A percentile compares a stretch with the other conserved stretches of the same genome.
phyloP scores from a whole-genome alignment of 1,284 basidiomycete genomes.

The Sporisorium iseilematis-ciliati region DNA sequence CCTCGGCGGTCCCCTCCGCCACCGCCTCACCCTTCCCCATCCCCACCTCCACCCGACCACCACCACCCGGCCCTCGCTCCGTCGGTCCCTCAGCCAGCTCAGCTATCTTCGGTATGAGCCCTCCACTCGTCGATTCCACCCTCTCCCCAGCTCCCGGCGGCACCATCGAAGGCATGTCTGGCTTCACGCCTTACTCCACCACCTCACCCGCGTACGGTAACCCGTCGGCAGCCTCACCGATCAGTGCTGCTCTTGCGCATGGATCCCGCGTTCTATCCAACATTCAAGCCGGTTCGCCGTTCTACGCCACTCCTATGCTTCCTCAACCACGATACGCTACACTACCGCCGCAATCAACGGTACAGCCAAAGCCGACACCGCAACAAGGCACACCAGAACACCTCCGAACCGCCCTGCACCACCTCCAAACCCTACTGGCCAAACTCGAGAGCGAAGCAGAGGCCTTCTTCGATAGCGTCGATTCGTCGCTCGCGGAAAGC shows the following conservation, averaged over 20 bases:
- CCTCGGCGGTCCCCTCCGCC: constrained; percentile 17
- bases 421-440: constrained; percentile 26
- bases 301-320: constrained; percentile 17
- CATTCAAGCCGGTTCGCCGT: constrained; percentile 32
- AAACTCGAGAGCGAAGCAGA: constrained; percentile 34
- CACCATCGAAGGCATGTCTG: constrained; percentile 10
- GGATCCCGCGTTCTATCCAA: constrained; percentile 22
- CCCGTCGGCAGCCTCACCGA: constrained; percentile 22
- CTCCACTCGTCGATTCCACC: constrained; percentile 23
- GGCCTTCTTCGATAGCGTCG: constrained; percentile 35
- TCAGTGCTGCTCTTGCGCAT: constrained; percentile 38
- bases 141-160: constrained; percentile 22
- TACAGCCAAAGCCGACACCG: constrained; percentile 7
- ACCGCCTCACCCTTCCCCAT: constrained; percentile 31
- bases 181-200: constrained; percentile 32
- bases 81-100: constrained; percentile 26
- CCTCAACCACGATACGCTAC: background rate
- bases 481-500: constrained; percentile 2
- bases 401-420: constrained; percentile 11
- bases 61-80: constrained; percentile 21
- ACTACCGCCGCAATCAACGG: background rate
- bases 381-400: constrained; percentile 36
- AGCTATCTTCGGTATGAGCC: constrained; percentile 29
- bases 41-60: constrained; percentile 1
- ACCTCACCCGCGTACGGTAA: constrained; percentile 40